A percentile compares a stretch with the other conserved stretches of the same genome.
phyloP scores from a whole-genome alignment of 352 stramenopile genomes.

The Globisporangium megalacanthum region DNA sequence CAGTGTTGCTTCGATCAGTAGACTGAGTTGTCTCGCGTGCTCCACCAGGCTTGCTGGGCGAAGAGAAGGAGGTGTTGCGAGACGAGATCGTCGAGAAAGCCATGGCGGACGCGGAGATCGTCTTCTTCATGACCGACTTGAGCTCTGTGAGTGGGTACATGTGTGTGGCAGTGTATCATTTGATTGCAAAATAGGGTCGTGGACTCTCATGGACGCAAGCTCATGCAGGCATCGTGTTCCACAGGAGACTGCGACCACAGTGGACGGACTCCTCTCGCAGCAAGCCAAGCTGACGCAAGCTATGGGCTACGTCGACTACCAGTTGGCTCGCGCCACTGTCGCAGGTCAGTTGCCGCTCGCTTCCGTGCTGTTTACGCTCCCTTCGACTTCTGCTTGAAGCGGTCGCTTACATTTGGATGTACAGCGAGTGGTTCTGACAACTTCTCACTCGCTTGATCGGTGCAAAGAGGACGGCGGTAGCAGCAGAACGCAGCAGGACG shows the following conservation, averaged over 20 bases:
- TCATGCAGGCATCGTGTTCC: not conserved
- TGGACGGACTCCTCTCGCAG: constrained; percentile 37
- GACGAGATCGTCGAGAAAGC: constrained; percentile 43
- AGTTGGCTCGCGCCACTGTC: constrained; percentile 20
- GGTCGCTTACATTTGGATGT: no score
- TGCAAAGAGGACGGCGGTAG: not conserved
- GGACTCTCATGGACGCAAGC: not conserved
- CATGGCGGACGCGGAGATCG: constrained; percentile 57
- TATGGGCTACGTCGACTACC: constrained; percentile 39
- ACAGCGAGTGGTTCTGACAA: no score
- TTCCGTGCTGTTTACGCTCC: not conserved
- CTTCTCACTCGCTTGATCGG: not conserved
- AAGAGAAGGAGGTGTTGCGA: constrained; percentile 30
- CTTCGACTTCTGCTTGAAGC: no score
- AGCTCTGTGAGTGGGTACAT: constrained; percentile 29
- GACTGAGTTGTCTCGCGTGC: no score
- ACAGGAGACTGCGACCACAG: constrained; percentile 38
- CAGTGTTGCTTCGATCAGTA: not conserved
- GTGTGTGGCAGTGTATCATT: no score
- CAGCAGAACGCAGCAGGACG: not conserved
- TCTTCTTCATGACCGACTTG: constrained; percentile 77
- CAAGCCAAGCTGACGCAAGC: constrained; percentile 37
- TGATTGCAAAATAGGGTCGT: no score
- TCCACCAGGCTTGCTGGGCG: constrained; percentile 40
- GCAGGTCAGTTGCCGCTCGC: constrained; percentile 12